Conservation (phyloP, 2,329 filamentous ascomycete genomes). For the Cercospora zeae-maydis region DNA sequence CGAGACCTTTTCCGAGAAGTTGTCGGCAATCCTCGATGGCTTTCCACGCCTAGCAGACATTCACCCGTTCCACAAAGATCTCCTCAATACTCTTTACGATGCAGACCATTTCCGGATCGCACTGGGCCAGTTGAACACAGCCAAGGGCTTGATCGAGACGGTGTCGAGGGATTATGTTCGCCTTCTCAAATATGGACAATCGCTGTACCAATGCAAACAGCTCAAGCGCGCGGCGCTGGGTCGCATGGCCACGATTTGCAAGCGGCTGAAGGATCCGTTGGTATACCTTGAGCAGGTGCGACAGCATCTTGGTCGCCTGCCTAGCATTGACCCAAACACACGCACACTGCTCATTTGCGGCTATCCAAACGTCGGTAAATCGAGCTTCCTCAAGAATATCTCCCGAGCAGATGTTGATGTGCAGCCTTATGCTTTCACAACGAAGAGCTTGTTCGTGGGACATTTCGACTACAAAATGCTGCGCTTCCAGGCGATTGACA, state of each 20-base stretch:
- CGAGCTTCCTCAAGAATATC: slow-evolving; percentile 87
- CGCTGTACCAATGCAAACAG: slow-evolving; percentile 97
- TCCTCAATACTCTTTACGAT: slow-evolving; percentile 98
- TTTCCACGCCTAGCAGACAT: slow-evolving; percentile 92
- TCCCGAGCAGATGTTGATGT: slow-evolving; percentile 94
- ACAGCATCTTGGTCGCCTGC: slow-evolving; percentile 94
- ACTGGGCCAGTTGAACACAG: slow-evolving; percentile 90
- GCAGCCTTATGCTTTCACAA: slow-evolving; percentile 97
- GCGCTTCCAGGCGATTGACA: slow-evolving; percentile 90
- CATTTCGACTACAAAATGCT: slow-evolving; percentile 97
- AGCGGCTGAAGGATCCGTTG: slow-evolving; percentile 88
- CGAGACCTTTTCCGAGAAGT: slow-evolving; percentile 94
- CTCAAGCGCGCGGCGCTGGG: slow-evolving; percentile 93
- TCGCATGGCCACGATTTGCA: slow-evolving; percentile 97
- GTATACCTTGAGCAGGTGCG: slow-evolving; percentile 94
- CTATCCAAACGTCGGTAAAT: slow-evolving; percentile 97
- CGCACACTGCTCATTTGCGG: slow-evolving; percentile 93
- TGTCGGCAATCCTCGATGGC: slow-evolving; percentile 82
- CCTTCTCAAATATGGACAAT: slow-evolving; percentile 93
- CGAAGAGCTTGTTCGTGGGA: slow-evolving; percentile 93
- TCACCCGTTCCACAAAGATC: slow-evolving; percentile 86
- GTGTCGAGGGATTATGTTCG: slow-evolving; percentile 95
- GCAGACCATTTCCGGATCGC: slow-evolving; percentile 97
- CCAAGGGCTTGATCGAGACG: slow-evolving; percentile 94
- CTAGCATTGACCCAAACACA: slow-evolving; percentile 97